These are phyloP conservation scores for Cladophialophora bantiana DNA, from an alignment of 2,329 filamentous ascomycete species.

Conservation along the genomic window DNA sequence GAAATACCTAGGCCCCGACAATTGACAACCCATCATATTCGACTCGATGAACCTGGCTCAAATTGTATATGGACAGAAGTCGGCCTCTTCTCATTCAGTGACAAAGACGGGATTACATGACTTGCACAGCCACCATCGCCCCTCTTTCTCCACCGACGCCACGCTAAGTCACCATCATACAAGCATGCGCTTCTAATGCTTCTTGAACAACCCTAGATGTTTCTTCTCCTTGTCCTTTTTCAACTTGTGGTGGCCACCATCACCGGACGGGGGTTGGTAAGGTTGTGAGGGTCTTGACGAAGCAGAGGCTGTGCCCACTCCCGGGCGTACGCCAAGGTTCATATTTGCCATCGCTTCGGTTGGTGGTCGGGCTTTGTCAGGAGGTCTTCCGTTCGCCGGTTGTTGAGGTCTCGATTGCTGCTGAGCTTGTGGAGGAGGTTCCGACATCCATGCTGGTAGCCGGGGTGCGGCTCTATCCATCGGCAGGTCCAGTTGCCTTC, in stretches of 20 bases:
- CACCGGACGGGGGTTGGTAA: slow-evolving; percentile 29
- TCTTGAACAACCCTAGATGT: slow-evolving; percentile 50
- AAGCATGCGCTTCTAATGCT: slow-evolving; percentile 33
- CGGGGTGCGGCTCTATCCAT: slow-evolving; percentile 79
- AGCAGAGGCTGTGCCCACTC: slow-evolving; percentile 17
- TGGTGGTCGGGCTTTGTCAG: slow-evolving; percentile 24
- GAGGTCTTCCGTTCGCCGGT: slow-evolving; percentile 32
- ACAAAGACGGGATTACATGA: slow-evolving; percentile 4
- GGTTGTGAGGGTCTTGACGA: slow-evolving; percentile 18
- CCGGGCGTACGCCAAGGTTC: slow-evolving; percentile 41
- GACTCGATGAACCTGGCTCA: slow-evolving; percentile 2
- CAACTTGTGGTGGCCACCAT: slow-evolving; percentile 45
- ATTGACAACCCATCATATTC: slow-evolving; percentile 13
- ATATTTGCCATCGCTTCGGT: slow-evolving; percentile 39
- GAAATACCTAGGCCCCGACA: slow-evolving; percentile 66
- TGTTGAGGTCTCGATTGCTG: slow-evolving; percentile 35
- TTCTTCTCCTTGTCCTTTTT: slow-evolving; percentile 70
- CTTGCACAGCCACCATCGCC: not conserved
- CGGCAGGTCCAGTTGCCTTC: slow-evolving; percentile 78
- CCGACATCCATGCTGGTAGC: slow-evolving; percentile 80
- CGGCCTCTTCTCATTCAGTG: not conserved
- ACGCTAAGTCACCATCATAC: slow-evolving; percentile 30
- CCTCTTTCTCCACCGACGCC: slow-evolving; percentile 28
- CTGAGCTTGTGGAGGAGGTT: slow-evolving; percentile 55
- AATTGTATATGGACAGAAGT: not conserved